Conservation (phyloP, 2,329 filamentous ascomycete genomes). For the Fusarium graminum region DNA sequence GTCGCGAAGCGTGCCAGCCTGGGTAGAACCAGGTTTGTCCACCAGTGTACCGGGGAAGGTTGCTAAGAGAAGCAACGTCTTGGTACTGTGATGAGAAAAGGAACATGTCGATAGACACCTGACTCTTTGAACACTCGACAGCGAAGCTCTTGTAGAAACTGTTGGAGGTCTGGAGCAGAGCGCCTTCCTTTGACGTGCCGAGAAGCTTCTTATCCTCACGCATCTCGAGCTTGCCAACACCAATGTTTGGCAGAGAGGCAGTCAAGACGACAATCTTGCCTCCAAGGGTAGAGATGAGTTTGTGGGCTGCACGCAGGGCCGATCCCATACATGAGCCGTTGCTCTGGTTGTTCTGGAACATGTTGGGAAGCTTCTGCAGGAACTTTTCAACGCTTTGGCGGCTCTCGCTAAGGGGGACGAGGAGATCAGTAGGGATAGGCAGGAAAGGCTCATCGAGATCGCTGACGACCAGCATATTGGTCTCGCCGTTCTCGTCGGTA, state of each 20-base stretch:
- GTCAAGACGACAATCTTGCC: slow-evolving; percentile 95
- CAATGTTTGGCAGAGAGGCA: slow-evolving; percentile 89
- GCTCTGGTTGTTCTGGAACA: slow-evolving; percentile 96
- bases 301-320: slow-evolving; percentile 91
- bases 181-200: slow-evolving; percentile 91
- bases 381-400: slow-evolving; percentile 92
- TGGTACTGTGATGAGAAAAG: slow-evolving; percentile 96
- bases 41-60: slow-evolving; percentile 94
- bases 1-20: slow-evolving; percentile 93
- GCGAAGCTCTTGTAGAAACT: slow-evolving; percentile 99
- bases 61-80: slow-evolving; percentile 95
- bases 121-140: slow-evolving; percentile 98
- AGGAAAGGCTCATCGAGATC: slow-evolving; percentile 97
- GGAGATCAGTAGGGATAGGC: slow-evolving; percentile 89
- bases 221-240: slow-evolving; percentile 90
- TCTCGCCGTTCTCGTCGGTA: slow-evolving; percentile 84
- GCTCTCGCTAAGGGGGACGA: slow-evolving; percentile 90
- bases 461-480: slow-evolving; percentile 92
- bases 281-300: slow-evolving; percentile 92
- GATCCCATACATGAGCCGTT: slow-evolving; percentile 94
- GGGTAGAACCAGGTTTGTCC: slow-evolving; percentile 99
- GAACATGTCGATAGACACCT: slow-evolving; percentile 99
- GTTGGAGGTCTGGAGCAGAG: slow-evolving; percentile 89
- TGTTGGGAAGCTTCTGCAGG: slow-evolving; percentile 88
- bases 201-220: slow-evolving; percentile 96